Evolutionary conservation across 2,329 filamentous ascomycete genomes (phyloP).

Genomic region (Phialemonium atrogriseum): DNA sequence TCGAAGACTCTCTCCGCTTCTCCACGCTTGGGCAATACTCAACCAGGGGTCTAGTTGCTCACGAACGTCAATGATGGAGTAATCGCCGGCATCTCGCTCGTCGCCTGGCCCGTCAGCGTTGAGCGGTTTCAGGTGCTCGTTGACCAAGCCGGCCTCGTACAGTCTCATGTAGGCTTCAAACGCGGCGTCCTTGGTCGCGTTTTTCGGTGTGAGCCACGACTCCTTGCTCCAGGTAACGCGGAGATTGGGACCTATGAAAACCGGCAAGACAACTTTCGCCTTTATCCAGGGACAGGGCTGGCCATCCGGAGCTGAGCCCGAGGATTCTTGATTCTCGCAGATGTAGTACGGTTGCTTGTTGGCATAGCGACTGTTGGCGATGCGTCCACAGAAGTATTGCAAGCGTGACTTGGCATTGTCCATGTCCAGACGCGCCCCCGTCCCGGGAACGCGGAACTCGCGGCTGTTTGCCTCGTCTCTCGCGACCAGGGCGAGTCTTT

Average conservation of each 20-base stretch:
- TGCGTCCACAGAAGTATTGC: slow-evolving; percentile 81
- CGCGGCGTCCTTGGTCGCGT: slow-evolving; percentile 69
- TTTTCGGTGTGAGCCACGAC: slow-evolving; percentile 61
- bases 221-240: slow-evolving; percentile 40
- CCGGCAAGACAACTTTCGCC: slow-evolving; percentile 62
- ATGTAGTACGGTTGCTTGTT: slow-evolving; percentile 57
- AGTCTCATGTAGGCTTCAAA: slow-evolving; percentile 69
- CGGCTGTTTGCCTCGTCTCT: slow-evolving; percentile 21
- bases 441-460: slow-evolving; percentile 25
- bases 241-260: slow-evolving; percentile 52
- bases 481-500: slow-evolving; percentile 39
- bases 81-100: too few relatives aligned
- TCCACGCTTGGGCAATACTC: slow-evolving; percentile 35
- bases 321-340: slow-evolving; percentile 20
- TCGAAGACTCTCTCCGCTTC: slow-evolving; percentile 15
- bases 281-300: slow-evolving; percentile 22
- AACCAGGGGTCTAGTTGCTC: slow-evolving; percentile 37
- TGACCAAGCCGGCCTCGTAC: slow-evolving; percentile 61
- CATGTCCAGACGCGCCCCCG: slow-evolving; percentile 47
- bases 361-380: slow-evolving; percentile 40
- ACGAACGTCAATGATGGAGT: slow-evolving; percentile 24
- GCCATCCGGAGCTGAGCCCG: slow-evolving; percentile 8
- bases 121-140: slow-evolving; percentile 70
- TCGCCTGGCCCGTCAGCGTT: slow-evolving; percentile 14
- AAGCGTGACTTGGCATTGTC: slow-evolving; percentile 66